These are phyloP conservation scores for Aspergillus aculeatinus DNA, from an alignment of 2,329 filamentous ascomycete species.

Conservation along the genomic window DNA sequence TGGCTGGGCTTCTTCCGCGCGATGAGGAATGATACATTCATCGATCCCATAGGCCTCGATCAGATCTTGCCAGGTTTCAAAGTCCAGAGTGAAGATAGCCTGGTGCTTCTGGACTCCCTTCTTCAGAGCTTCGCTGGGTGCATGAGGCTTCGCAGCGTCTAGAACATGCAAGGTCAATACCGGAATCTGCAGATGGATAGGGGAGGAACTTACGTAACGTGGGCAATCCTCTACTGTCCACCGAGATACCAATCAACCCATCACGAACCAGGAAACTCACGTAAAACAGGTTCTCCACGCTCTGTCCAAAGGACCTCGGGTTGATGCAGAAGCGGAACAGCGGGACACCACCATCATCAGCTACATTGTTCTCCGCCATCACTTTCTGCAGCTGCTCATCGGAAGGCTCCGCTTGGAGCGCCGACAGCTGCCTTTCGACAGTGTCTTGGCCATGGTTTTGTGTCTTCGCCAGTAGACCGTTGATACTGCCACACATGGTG, in stretches of 20 bases:
- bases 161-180: constrained; percentile 18
- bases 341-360: constrained; percentile 68
- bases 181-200: background rate
- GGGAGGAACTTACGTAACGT: constrained; percentile 65
- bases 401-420: constrained; percentile 30
- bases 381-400: constrained; percentile 48
- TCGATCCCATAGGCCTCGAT: constrained; percentile 73
- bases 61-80: constrained; percentile 75
- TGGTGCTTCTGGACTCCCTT: constrained; percentile 70
- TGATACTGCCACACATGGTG: constrained; percentile 72
- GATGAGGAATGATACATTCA: constrained; percentile 82
- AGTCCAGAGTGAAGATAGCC: constrained; percentile 84
- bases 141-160: constrained; percentile 48
- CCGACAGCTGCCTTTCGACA: constrained; percentile 46
- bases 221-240: constrained; percentile 73
- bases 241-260: constrained; percentile 70
- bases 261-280: constrained; percentile 91
- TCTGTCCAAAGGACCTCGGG: constrained; percentile 86
- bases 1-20: constrained; percentile 59
- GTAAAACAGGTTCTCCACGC: constrained; percentile 95
- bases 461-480: constrained; percentile 55
- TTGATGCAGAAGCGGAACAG: constrained; percentile 88
- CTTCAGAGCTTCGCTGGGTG: constrained; percentile 49
- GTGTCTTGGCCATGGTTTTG: constrained; percentile 48
- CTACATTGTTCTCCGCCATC: constrained; percentile 66